Evolutionary conservation across 2,329 filamentous ascomycete genomes (phyloP).

Genomic region (Xylariaceae sp.): DNA sequence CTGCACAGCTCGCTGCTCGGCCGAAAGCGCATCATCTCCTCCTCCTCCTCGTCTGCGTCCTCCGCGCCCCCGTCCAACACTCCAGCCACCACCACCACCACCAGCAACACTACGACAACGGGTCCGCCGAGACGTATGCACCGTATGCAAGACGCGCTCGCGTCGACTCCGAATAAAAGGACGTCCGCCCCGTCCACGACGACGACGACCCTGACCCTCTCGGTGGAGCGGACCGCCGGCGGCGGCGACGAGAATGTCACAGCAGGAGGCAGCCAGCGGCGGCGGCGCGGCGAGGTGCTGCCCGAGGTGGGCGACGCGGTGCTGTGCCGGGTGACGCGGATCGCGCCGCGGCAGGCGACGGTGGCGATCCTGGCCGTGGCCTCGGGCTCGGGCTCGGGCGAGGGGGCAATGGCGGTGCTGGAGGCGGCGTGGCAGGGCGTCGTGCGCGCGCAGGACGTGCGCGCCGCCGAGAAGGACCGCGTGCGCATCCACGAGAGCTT

Average conservation of each 20-base stretch:
- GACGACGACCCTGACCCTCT: conserved; percentile 30
- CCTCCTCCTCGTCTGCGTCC: conserved; percentile 16
- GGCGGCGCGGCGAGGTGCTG: conserved; percentile 59
- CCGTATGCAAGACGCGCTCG: conserved; percentile 32
- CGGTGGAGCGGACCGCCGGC: conserved; percentile 39
- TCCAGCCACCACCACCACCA: not conserved
- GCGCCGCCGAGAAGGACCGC: conserved; percentile 92
- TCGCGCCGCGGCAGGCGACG: conserved; percentile 76
- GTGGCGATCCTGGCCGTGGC: conserved; percentile 81
- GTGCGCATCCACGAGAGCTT: conserved; percentile 89
- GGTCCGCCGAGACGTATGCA: conserved; percentile 52
- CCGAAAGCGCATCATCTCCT: conserved; percentile 48
- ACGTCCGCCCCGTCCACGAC: conserved; percentile 5
- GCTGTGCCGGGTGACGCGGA: conserved; percentile 76
- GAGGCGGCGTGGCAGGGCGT: conserved; percentile 79
- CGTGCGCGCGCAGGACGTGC: conserved; percentile 82
- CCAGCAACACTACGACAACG: conserved; percentile 14
- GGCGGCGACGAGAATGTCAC: conserved; percentile 9
- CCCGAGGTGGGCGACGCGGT: conserved; percentile 76
- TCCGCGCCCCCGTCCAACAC: not conserved
- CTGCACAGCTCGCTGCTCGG: conserved; percentile 81
- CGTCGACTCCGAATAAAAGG: no score
- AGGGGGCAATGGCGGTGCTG: conserved; percentile 45
- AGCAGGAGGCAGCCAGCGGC: no score
- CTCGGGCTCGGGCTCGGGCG: no score